Base-by-base conservation (phyloP, 1,284 basidiomycete genomes). In the Ustilago bromivora region DNA sequence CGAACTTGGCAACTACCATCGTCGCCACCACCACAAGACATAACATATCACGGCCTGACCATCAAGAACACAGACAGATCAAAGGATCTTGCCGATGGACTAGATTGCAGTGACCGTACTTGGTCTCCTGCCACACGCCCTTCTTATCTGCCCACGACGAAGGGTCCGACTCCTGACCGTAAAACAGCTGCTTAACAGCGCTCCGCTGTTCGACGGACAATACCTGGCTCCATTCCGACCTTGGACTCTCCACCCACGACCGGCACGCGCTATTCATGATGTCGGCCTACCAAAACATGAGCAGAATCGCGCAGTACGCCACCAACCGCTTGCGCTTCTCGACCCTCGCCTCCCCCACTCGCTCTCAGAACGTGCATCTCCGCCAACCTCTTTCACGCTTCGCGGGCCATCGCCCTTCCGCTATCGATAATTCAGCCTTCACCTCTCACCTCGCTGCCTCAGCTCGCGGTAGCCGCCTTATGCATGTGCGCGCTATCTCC, bases 401-500 rank as follows among this genome's bases (percentile, higher is more conserved):
- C 47, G 57, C 66, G 28, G 62, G 55, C 43, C 56, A 47, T 38
- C 71, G 71, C n/a, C 70, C 70, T 11, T 56, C 64, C 4, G 34
- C 52, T n/a, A 17, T 63, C 28, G 61, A 61, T 38, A 23, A 61
- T 32, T 8, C 61, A 2, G 51, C 58, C 17, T 47, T 65, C 11
- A 13, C 35, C 28, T 32, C 55, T 1, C 61, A 64, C 35, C 49
- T 67, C 49, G 47, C 47, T n/a, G 43, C 52, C n/a, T 66, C 63
- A 38, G 61, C 71, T 23, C 66, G 64, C 28, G 74, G 71, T 23
- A 76, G 61, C 40, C 76, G 80, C 15, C 60, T 72, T 17, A 78
- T 85, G 68, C 83, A 84, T 47, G 81, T 81, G 2, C 76, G 84
- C 7, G 82, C 82, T 19, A 65, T 86, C 46, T 84, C 82, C 55